These are phyloP conservation scores for Babesia microti DNA, from an alignment of 169 alveolate species.

Conservation along the genomic window DNA sequence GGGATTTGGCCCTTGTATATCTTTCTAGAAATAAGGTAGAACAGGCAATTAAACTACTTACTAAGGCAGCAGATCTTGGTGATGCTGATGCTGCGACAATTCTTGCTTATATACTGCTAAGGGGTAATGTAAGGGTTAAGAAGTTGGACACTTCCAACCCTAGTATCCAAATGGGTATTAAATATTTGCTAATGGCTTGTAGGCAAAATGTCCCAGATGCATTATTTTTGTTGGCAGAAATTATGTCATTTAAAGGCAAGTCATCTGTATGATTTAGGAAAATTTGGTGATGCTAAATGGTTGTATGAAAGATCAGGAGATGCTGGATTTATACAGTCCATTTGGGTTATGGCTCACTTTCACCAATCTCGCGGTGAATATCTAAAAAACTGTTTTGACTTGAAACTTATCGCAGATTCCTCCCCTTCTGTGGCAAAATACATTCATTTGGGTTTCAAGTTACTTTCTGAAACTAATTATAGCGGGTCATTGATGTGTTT, in stretches of 20 bases:
- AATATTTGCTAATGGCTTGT: slow-evolving; percentile 26
- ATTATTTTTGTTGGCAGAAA: slow-evolving; percentile 33
- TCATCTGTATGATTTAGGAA: background rate
- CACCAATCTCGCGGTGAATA: too few species aligned
- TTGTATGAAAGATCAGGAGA: slow-evolving; percentile 37
- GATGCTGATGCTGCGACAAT: slow-evolving; percentile 37
- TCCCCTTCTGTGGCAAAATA: too few species aligned
- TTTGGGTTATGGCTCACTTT: slow-evolving; percentile 24
- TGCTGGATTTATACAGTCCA: slow-evolving; percentile 20
- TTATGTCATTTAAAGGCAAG: slow-evolving; percentile 2
- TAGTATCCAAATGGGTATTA: slow-evolving; percentile 11
- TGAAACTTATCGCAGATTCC: too few species aligned
- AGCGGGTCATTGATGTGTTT: too few species aligned
- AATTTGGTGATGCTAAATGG: slow-evolving; percentile 1
- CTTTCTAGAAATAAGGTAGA: slow-evolving; percentile 31
- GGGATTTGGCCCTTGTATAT: slow-evolving; percentile 28
- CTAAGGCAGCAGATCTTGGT: slow-evolving; percentile 30
- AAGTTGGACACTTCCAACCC: slow-evolving; percentile 19
- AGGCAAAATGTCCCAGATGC: slow-evolving; percentile 31
- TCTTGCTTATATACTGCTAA: slow-evolving; percentile 20
- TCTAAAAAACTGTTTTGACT: too few species aligned
- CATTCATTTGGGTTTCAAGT: too few species aligned
- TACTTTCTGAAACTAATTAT: too few species aligned
- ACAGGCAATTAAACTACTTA: slow-evolving; percentile 24
- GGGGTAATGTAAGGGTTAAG: slow-evolving; percentile 11